These are phyloP conservation scores for Themeda triandra DNA, from an alignment of 176 grass and related monocot species.

Conservation along the genomic window DNA sequence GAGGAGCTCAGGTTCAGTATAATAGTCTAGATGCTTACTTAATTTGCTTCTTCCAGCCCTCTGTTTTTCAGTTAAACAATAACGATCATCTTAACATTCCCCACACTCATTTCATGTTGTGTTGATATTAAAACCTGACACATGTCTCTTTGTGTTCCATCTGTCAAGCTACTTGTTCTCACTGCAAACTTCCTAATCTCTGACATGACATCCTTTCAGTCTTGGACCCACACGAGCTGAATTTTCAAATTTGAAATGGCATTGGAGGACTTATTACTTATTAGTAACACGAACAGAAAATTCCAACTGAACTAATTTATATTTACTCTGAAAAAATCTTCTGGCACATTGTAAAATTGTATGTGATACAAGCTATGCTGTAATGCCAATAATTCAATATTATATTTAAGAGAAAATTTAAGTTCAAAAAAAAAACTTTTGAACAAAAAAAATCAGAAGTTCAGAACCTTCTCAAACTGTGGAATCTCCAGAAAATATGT, in stretches of 20 bases:
- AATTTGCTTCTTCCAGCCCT: neutral
- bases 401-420: neutral
- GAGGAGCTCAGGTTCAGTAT: neutral
- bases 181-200: neutral
- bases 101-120: neutral
- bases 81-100: neutral
- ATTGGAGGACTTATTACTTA: neutral
- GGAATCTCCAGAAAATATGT: neutral
- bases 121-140: neutral
- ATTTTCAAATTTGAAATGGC: neutral
- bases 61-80: neutral
- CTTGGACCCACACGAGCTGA: neutral
- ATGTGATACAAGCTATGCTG: neutral
- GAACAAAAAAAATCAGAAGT: neutral
- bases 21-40: neutral
- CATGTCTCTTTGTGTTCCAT: neutral
- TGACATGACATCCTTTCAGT: neutral
- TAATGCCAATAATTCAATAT: neutral
- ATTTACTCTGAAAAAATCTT: neutral
- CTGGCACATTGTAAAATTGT: neutral
- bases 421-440: neutral
- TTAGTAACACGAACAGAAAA: constrained; percentile 3
- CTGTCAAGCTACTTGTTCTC: neutral
- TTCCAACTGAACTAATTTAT: neutral
- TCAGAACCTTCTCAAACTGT: constrained; percentile 6